These are phyloP conservation scores for Coemansia sp. DNA, from an alignment of 192 early-diverging fungal genomes.

Conservation along the genomic window DNA sequence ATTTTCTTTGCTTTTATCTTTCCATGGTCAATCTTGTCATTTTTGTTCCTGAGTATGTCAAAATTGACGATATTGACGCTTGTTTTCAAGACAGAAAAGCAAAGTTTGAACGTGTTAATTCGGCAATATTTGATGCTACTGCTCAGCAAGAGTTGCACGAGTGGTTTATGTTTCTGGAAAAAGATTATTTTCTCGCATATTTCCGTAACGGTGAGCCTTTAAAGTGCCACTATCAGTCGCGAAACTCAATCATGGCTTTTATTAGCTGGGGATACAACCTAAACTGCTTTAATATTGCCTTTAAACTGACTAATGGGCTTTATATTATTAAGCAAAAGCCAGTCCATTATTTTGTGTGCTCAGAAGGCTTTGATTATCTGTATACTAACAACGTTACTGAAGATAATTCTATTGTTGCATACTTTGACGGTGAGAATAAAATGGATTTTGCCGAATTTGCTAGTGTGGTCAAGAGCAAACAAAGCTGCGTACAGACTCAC, in stretches of 20 bases:
- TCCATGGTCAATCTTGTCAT: too few species aligned
- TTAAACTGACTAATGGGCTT: background rate
- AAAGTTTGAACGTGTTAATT: background rate
- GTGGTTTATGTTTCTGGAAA: slow-evolving; percentile 10
- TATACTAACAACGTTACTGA: background rate
- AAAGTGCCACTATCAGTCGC: slow-evolving; percentile 11
- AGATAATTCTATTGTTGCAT: slow-evolving; percentile 7
- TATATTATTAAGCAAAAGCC: background rate
- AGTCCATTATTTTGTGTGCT: slow-evolving; percentile 8
- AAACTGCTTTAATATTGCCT: background rate
- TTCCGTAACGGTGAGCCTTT: slow-evolving; percentile 6
- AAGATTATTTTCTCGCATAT: slow-evolving; percentile 3
- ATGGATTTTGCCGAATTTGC: slow-evolving; percentile 10
- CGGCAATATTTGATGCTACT: background rate
- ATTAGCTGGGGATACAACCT: background rate
- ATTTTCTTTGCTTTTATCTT: too few species aligned
- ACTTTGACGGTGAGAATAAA: slow-evolving; percentile 1
- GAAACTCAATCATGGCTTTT: background rate
- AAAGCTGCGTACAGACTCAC: background rate
- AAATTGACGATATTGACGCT: background rate
- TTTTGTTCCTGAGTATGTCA: slow-evolving; percentile 7
- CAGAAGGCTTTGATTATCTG: background rate
- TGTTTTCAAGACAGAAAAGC: background rate
- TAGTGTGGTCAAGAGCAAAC: slow-evolving; percentile 5
- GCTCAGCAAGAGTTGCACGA: background rate